Evolutionary conservation across 768 basidiomycete species (phyloP).

Genomic region (Xerocomellus amylosporus): DNA sequence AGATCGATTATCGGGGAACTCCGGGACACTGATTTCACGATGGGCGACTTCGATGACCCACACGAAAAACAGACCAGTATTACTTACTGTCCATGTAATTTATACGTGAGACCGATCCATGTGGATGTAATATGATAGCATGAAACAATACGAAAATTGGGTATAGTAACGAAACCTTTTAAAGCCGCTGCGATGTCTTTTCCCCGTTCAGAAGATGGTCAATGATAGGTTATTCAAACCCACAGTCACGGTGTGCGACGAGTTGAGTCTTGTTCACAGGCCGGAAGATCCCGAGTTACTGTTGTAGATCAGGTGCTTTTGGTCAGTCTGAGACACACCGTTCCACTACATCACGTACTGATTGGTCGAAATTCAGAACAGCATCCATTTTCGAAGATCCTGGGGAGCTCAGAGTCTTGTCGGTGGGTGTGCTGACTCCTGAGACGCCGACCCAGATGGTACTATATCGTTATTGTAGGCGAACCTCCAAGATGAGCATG

Average conservation of each 20-base stretch:
- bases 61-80: no score
- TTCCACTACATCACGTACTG: conserved; percentile 32
- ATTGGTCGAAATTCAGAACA: no score
- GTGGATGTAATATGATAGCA: no score
- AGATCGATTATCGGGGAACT: no score
- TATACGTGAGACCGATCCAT: no score
- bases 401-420: conserved; percentile 41
- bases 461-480: conserved; percentile 39
- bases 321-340: conserved; percentile 34
- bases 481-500: conserved; percentile 31
- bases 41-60: no score
- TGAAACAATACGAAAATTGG: no score
- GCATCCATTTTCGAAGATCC: conserved; percentile 27
- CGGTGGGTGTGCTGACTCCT: conserved; percentile 32
- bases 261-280: conserved; percentile 34
- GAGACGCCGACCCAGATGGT: conserved; percentile 41
- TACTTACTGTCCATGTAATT: no score
- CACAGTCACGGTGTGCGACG: conserved; percentile 37
- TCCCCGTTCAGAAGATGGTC: conserved; percentile 6
- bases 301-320: conserved; percentile 38
- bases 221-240: conserved; percentile 33
- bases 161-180: no score
- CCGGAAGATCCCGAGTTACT: conserved; percentile 36
- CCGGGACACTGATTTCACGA: no score
- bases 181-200: no score